A percentile compares a stretch with the other conserved stretches of the same genome.
These are phyloP conservation scores for Epichloe sylvatica DNA, from an alignment of 2,329 filamentous ascomycete genomes.

Conservation along the genomic window DNA sequence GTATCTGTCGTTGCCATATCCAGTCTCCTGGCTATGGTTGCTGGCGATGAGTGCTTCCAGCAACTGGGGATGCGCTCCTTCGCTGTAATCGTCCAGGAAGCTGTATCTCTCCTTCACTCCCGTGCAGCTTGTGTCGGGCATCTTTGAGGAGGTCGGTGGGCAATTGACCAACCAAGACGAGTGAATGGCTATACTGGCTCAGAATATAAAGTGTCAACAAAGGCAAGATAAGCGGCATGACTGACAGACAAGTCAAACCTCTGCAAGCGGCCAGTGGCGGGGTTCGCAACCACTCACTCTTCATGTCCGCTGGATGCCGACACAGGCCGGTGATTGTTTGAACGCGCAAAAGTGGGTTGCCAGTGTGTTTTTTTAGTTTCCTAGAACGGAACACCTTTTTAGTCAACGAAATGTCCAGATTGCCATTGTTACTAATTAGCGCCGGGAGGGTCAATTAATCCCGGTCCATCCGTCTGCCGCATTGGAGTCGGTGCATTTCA, in stretches of 20 bases:
- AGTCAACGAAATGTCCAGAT: conserved; percentile 3
- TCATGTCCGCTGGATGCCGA: conserved; percentile 8
- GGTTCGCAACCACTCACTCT: background rate
- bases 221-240: background rate
- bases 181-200: background rate
- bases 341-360: background rate
- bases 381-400: conserved; percentile 2
- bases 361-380: background rate
- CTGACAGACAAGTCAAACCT: background rate
- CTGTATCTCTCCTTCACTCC: conserved; percentile 22
- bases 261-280: background rate
- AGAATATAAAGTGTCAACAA: background rate
- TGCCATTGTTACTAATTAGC: background rate
- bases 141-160: background rate
- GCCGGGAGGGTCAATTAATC: background rate
- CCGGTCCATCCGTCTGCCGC: background rate
- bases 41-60: conserved; percentile 30
- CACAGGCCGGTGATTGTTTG: conserved; percentile 6
- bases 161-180: no score
- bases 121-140: conserved; percentile 6
- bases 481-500: background rate
- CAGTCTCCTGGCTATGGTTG: conserved; percentile 30
- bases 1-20: conserved; percentile 34
- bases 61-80: conserved; percentile 35
- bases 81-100: conserved; percentile 38